Evolutionary conservation across 306 rosid genomes (phyloP), one percentile per base, ranked within the genome.

Genomic region (Medicago arabica): DNA sequence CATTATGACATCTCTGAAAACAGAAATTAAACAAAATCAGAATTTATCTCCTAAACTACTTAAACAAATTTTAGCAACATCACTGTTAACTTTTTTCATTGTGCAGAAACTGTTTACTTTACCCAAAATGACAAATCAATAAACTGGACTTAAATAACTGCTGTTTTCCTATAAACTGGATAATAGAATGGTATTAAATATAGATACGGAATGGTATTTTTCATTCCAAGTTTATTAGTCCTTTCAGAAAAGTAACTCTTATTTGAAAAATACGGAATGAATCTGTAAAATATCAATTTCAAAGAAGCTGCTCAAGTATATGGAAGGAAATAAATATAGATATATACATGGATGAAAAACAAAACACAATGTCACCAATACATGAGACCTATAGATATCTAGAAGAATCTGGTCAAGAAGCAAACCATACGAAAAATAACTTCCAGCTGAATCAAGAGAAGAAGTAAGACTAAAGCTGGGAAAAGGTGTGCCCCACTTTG

Each of bases 1-100:
- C 81, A 91, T 74, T 77, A 87, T 74, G 78, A 94, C 83, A 83
- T 94, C 96, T 76, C 98, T 94, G 91, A 83, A 85, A 80, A 75
- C 41, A 77, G 46, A 79, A 66, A 83, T 55, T 16, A 59, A 67
- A 50, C 60, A 69, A 58, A 77, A 82, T 51, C 57, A 82, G 68
- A 58, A 69, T 46, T 34, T 68, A 64, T 10, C 28, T 13, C 73
- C 64, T 64, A 55, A 25, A 50, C 49, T 47, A 68, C 51, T 18
- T 57, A 81, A 75, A 9, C 51, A 78, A 68, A 58, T 60, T 62
- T 63, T 67, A 40, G 79, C 41, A 78, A 38, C 50, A 36, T 44
- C 67, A 44, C 63, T 49, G 34, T 61, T 58, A 75, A 17, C 47
- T 72, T 23, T 72, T 63, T 68, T 59, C 72, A 76, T 10, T 25